phyloP scores from a whole-genome alignment of 345 rosid species.

The Eucalyptus sp. region DNA sequence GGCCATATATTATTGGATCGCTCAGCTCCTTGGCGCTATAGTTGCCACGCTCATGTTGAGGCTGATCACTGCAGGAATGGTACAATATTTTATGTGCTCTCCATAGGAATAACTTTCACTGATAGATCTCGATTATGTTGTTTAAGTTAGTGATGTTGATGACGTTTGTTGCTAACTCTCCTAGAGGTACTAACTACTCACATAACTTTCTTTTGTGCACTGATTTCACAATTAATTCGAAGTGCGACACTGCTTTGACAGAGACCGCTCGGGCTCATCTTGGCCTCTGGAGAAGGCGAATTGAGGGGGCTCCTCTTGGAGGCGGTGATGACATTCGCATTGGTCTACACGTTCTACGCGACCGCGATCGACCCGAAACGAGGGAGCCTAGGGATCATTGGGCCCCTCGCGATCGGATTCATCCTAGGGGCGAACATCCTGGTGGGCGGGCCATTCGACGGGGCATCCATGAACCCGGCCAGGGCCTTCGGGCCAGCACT shows the following conservation, averaged over 20 bases:
- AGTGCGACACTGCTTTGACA: not conserved
- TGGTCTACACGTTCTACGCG: conserved; percentile 29
- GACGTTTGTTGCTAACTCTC: not conserved
- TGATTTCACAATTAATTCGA: not conserved
- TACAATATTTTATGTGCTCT: not conserved
- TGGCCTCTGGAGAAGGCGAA: conserved; percentile 44
- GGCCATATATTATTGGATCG: conserved; percentile 60
- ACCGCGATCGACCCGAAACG: conserved; percentile 35
- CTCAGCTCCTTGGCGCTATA: conserved; percentile 65
- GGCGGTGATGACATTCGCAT: conserved; percentile 22
- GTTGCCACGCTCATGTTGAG: conserved; percentile 56
- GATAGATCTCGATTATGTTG: not conserved
- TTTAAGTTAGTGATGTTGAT: not conserved
- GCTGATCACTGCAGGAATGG: conserved; percentile 59
- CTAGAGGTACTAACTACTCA: not conserved
- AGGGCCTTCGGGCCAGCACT: conserved; percentile 40
- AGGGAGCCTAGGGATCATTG: conserved; percentile 32
- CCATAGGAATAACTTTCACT: not conserved
- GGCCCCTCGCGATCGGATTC: conserved; percentile 34
- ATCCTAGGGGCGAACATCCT: conserved; percentile 35
- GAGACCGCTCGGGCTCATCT: conserved; percentile 55
- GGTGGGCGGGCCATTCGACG: conserved; percentile 40
- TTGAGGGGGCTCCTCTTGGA: conserved; percentile 28
- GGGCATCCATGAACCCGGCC: conserved; percentile 43
- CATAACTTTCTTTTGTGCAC: not conserved